These are phyloP conservation scores for Cyberlindnera bimundalis DNA, from an alignment of 805 yeast genomes.

Conservation along the genomic window DNA sequence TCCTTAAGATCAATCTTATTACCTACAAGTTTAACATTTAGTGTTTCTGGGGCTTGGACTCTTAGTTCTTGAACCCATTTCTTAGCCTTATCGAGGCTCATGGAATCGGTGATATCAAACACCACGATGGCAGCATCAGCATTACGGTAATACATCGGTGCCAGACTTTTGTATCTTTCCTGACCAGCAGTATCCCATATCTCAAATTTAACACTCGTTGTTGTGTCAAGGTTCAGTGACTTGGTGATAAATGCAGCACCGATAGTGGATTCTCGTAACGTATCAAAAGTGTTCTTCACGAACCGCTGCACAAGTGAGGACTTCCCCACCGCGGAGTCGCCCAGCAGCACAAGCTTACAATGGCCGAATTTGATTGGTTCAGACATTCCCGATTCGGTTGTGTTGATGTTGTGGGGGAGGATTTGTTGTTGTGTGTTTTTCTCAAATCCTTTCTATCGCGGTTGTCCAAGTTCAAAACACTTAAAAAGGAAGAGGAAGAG, in stretches of 20 bases:
- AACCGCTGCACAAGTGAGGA: constrained; percentile 79
- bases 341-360: constrained; percentile 65
- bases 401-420: no score
- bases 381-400: no score
- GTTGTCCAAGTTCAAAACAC: no score
- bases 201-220: constrained; percentile 44
- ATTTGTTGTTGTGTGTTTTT: no score
- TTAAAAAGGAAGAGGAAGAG: no score
- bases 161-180: constrained; percentile 76
- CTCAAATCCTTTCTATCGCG: not conserved
- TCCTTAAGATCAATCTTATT: constrained; percentile 67
- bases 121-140: constrained; percentile 85
- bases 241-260: constrained; percentile 99
- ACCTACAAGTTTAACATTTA: constrained; percentile 84
- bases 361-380: constrained; percentile 29
- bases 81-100: constrained; percentile 75
- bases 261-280: constrained; percentile 82
- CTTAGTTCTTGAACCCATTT: constrained; percentile 91
- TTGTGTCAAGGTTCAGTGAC: constrained; percentile 47
- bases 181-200: constrained; percentile 94
- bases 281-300: constrained; percentile 69
- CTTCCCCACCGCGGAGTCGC: constrained; percentile 84
- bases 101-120: constrained; percentile 69
- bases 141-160: constrained; percentile 81
- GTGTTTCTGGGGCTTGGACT: constrained; percentile 69